These are phyloP conservation scores for Ganoderma multipileum DNA, from an alignment of 1,284 basidiomycete species.

Conservation along the genomic window DNA sequence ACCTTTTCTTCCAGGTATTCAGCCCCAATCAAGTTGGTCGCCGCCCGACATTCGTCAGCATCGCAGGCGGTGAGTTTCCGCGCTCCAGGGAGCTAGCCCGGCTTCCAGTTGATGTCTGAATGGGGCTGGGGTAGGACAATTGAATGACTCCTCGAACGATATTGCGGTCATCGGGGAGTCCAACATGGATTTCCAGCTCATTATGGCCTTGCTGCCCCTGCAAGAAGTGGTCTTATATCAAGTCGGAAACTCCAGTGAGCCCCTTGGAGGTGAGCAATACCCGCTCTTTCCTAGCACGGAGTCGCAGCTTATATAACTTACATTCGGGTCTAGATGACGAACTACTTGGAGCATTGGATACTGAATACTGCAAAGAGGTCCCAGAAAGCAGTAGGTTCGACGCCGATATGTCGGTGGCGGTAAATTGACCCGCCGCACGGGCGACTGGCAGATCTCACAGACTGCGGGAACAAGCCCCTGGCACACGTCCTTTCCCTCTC, in stretches of 20 bases:
- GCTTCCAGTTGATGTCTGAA: background rate
- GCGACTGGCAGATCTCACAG: constrained; percentile 8
- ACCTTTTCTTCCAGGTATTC: constrained; percentile 48
- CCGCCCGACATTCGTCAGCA: constrained; percentile 35
- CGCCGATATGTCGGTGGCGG: background rate
- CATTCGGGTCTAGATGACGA: background rate
- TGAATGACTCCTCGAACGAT: background rate
- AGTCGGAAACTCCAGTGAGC: constrained; percentile 42
- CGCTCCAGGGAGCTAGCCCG: background rate
- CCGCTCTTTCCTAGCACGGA: background rate
- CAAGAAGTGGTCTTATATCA: constrained; percentile 53
- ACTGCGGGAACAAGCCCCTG: constrained; percentile 32
- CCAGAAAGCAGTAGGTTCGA: background rate
- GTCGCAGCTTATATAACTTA: background rate
- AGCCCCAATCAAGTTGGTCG: constrained; percentile 41
- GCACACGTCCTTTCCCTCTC: constrained; percentile 64
- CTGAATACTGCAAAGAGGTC: constrained; percentile 6
- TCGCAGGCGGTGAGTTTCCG: constrained; percentile 52
- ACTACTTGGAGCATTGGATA: constrained; percentile 27
- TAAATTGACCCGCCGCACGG: background rate
- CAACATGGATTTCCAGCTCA: constrained; percentile 41
- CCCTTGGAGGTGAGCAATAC: background rate
- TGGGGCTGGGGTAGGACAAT: background rate
- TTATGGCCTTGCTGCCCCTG: constrained; percentile 29
- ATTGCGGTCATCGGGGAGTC: constrained; percentile 54